Conservation (phyloP, 148 eudicot genomes). For the Rhododendron williamsianum region DNA sequence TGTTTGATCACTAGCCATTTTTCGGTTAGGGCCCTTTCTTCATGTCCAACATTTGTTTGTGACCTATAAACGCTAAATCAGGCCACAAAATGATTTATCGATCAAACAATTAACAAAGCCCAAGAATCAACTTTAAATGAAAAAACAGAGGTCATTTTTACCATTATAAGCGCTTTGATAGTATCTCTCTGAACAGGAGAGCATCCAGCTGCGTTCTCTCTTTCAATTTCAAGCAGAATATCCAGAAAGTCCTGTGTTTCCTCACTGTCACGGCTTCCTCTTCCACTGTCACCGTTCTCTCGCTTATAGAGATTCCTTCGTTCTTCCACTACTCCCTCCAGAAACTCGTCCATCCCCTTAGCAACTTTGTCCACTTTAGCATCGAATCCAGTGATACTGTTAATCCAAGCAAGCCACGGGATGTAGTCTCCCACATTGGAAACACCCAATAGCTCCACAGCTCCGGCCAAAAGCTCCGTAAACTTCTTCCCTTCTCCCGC, state of each 20-base stretch:
- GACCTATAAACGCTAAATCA: no score
- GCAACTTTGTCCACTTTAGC: conserved; percentile 38
- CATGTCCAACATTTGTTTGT: no score
- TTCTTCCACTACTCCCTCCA: conserved; percentile 13
- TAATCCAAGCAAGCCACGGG: conserved; percentile 48
- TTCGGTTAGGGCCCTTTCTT: no score
- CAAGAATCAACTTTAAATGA: no score
- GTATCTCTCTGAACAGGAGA: no score
- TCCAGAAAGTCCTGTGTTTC: conserved; percentile 43
- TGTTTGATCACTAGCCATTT: conserved; percentile 14
- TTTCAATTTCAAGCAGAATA: conserved; percentile 41
- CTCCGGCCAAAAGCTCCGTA: conserved; percentile 14
- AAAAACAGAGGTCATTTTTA: no score
- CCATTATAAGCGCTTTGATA: no score
- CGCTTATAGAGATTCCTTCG: conserved; percentile 12
- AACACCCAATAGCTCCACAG: conserved; percentile 13
- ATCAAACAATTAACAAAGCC: no score
- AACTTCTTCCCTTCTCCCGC: conserved; percentile 9
- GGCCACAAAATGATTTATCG: background rate
- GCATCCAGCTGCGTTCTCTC: no score
- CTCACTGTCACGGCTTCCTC: background rate
- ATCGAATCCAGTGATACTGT: conserved; percentile 43
- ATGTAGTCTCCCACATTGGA: conserved; percentile 29
- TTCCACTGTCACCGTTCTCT: conserved; percentile 20
- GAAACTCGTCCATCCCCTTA: conserved; percentile 37